Conservation (phyloP, 139 green algal species). For the Chlamydomonas schloesseri region DNA sequence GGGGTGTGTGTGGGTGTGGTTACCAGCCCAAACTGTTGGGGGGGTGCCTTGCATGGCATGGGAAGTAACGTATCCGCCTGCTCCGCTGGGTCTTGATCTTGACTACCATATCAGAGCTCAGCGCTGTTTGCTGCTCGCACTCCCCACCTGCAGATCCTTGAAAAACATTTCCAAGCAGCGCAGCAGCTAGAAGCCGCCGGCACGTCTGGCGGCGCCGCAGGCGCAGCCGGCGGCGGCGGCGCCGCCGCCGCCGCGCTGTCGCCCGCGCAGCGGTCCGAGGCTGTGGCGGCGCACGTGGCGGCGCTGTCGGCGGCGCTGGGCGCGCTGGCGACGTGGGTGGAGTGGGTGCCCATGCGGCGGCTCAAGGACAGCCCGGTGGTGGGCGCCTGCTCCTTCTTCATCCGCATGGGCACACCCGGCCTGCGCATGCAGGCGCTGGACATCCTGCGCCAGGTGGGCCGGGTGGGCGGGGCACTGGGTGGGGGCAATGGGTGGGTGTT, state of each 20-base stretch:
- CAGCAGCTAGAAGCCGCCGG: constrained; percentile 11
- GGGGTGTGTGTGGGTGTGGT: too few relatives aligned
- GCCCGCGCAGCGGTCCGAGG: background rate
- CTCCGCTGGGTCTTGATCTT: too few relatives aligned
- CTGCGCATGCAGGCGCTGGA: constrained; percentile 70
- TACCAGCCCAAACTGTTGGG: too few relatives aligned
- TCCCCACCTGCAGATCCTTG: constrained; percentile 51
- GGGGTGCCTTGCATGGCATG: too few relatives aligned
- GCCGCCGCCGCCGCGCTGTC: background rate
- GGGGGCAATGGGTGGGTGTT: too few relatives aligned
- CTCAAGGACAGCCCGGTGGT: constrained; percentile 70
- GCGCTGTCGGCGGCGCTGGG: constrained; percentile 67
- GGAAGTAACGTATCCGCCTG: too few relatives aligned
- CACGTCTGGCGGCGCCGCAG: background rate
- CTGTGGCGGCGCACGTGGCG: constrained; percentile 10
- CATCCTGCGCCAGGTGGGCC: constrained; percentile 73
- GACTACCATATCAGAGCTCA: too few relatives aligned
- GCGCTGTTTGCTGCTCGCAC: too few relatives aligned
- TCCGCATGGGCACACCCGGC: constrained; percentile 33
- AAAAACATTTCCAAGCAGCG: constrained; percentile 62
- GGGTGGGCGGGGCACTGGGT: background rate
- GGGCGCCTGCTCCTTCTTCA: constrained; percentile 71
- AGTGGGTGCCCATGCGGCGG: constrained; percentile 79
- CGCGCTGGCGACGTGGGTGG: constrained; percentile 65
- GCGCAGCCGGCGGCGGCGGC: background rate